Evolutionary conservation across 371 early-diverging fungal species (phyloP).

Genomic region (Syncephalastrum monosporum): DNA sequence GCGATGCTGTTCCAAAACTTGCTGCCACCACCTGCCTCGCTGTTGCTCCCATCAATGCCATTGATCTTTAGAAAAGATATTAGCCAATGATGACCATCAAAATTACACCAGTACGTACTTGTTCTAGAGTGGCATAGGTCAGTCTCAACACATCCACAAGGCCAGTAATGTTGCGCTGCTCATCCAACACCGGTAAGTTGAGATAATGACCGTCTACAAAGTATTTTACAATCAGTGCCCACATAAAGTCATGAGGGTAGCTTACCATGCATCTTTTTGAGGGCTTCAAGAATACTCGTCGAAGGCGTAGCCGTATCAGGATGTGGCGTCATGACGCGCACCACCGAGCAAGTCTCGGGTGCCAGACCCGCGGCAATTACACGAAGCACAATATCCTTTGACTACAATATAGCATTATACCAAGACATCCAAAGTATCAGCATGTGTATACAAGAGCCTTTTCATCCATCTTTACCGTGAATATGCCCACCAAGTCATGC

Average conservation of each 20-base stretch:
- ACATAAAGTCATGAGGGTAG: conserved; percentile 1
- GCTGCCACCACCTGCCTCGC: conserved; percentile 28
- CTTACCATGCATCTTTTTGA: conserved; percentile 76
- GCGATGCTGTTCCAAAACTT: conserved; percentile 53
- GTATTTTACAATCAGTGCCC: neutral
- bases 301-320: conserved; percentile 67
- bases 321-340: conserved; percentile 22
- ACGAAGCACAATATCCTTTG: conserved; percentile 83
- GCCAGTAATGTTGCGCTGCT: conserved; percentile 69
- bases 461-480: conserved; percentile 71
- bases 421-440: neutral
- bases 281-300: conserved; percentile 88
- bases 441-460: neutral
- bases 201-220: conserved; percentile 83
- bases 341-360: conserved; percentile 70
- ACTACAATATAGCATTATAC: conserved; percentile 16
- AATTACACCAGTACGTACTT: conserved; percentile 27
- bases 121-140: conserved; percentile 80
- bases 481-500: conserved; percentile 80
- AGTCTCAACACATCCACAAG: conserved; percentile 91
- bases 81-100: neutral
- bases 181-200: conserved; percentile 92
- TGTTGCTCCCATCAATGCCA: conserved; percentile 41
- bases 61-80: conserved; percentile 20
- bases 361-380: conserved; percentile 90